Percentiles rank a stretch among this genome's conserved stretches.
Evolutionary conservation across 352 stramenopile genomes (phyloP).

Genomic region (Pythium aristosporum): DNA sequence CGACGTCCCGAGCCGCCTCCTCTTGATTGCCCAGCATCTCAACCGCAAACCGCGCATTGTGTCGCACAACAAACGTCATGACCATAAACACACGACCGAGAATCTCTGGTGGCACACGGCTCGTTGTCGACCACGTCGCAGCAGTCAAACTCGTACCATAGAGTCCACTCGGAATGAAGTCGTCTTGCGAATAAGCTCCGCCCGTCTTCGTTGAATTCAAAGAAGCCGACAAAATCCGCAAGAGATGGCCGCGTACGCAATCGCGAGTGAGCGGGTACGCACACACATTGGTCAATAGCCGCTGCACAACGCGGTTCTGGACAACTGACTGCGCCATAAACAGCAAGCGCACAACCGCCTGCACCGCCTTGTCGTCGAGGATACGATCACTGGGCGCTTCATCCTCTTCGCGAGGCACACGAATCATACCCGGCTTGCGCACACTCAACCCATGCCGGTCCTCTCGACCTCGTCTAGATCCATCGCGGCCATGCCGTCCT

Average conservation of each 20-base stretch:
- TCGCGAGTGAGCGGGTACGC: conserved; percentile 70
- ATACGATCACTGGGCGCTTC: conserved; percentile 60
- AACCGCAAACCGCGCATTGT: conserved; percentile 89
- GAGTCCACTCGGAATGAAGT: conserved; percentile 57
- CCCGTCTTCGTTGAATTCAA: conserved; percentile 8
- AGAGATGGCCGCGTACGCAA: conserved; percentile 57
- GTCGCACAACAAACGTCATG: conserved; percentile 87
- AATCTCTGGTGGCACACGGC: conserved; percentile 79
- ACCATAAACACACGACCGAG: conserved; percentile 88
- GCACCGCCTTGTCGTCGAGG: conserved; percentile 64
- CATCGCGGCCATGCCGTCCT: conserved; percentile 41
- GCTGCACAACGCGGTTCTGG: conserved; percentile 81
- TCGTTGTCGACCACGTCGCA: conserved; percentile 15
- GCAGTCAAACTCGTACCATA: conserved; percentile 44
- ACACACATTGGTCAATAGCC: conserved; percentile 75
- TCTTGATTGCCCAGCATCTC: conserved; percentile 61
- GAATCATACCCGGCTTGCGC: conserved; percentile 53
- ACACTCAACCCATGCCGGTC: conserved; percentile 21
- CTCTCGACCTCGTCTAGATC: conserved; percentile 35
- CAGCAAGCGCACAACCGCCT: conserved; percentile 65
- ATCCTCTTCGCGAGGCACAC: conserved; percentile 73
- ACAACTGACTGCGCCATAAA: conserved; percentile 83
- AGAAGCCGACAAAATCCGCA: conserved; percentile 44
- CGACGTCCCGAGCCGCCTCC: conserved; percentile 36
- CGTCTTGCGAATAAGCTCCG: conserved; percentile 17